Percentiles rank a stretch among this genome's conserved stretches.
Evolutionary conservation across 2,329 filamentous ascomycete genomes (phyloP).

Genomic region (Reticulascus tulasneorum): DNA sequence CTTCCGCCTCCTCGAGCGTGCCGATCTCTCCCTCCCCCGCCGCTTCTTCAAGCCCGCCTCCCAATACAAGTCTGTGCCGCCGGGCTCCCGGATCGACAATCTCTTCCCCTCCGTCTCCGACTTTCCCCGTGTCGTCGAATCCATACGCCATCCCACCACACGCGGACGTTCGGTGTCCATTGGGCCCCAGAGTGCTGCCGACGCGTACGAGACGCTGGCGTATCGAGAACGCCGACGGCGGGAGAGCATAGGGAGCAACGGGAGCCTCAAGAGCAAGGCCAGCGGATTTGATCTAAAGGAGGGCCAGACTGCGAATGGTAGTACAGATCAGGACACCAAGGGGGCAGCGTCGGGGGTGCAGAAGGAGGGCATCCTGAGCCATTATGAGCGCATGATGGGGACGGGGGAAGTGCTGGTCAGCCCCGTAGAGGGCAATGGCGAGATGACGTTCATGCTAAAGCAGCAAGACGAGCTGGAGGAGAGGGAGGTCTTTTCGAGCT

Average conservation of each 20-base stretch:
- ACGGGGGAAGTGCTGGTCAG: slow-evolving; percentile 48
- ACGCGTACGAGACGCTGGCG: slow-evolving; percentile 92
- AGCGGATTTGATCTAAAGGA: slow-evolving; percentile 38
- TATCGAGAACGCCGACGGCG: slow-evolving; percentile 68
- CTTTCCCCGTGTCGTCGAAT: slow-evolving; percentile 75
- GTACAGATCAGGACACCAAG: slow-evolving; percentile 33
- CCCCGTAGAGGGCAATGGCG: slow-evolving; percentile 25
- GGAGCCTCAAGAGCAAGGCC: slow-evolving; percentile 39
- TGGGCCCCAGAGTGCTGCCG: slow-evolving; percentile 91
- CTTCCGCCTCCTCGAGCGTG: slow-evolving; percentile 79
- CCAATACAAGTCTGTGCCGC: slow-evolving; percentile 79
- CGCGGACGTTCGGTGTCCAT: slow-evolving; percentile 80
- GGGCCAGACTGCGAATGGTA: no score
- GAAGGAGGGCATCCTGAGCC: slow-evolving; percentile 43
- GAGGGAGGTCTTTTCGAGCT: slow-evolving; percentile 75
- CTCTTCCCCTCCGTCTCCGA: slow-evolving; percentile 88
- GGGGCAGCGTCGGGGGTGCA: slow-evolving; percentile 41
- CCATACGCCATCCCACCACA: slow-evolving; percentile 67
- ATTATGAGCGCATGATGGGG: slow-evolving; percentile 73
- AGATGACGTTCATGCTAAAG: slow-evolving; percentile 31
- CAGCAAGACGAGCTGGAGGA: slow-evolving; percentile 57
- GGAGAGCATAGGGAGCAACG: slow-evolving; percentile 52
- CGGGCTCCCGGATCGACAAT: slow-evolving; percentile 68
- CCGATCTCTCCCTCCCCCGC: slow-evolving; percentile 75
- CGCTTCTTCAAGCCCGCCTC: slow-evolving; percentile 89